Evolutionary conservation across 345 rosid genomes (phyloP).

Genomic region (Psidium guajava): DNA sequence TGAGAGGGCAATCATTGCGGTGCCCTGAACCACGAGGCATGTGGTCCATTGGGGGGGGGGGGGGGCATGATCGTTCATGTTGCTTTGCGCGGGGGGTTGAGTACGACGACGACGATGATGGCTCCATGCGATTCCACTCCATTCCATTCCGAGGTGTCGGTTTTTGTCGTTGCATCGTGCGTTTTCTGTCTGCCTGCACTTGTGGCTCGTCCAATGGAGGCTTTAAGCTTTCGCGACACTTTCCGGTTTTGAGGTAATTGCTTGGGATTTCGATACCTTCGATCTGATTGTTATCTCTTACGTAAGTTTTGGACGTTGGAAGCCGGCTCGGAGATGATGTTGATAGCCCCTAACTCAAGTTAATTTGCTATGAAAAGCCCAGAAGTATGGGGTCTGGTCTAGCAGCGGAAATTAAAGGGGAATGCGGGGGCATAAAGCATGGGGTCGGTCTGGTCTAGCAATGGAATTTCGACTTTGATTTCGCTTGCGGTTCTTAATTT

Average conservation of each 20-base stretch:
- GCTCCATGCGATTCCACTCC: neutral
- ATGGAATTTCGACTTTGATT: neutral
- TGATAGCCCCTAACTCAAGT: neutral
- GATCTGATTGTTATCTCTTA: neutral
- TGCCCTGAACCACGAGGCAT: neutral
- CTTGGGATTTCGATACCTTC: neutral
- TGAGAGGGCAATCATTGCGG: neutral
- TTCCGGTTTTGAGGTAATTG: neutral
- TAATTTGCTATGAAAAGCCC: no score
- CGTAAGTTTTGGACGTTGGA: neutral
- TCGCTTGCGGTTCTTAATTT: neutral
- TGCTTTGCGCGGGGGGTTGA: neutral
- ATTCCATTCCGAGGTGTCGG: neutral
- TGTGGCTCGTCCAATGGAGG: neutral
- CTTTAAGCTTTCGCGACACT: neutral
- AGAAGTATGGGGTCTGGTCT: no score
- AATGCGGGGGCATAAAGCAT: neutral
- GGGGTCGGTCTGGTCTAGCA: neutral
- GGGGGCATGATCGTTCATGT: neutral
- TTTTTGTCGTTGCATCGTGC: neutral
- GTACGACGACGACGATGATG: neutral
- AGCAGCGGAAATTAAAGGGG: neutral
- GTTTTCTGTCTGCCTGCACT: neutral
- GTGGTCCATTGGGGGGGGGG: neutral
- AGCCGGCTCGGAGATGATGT: neutral